Evolutionary conservation across 1,284 basidiomycete genomes (phyloP), one percentile per base, ranked within the genome.

Genomic region (Cutaneotrichosporon mucoides): DNA sequence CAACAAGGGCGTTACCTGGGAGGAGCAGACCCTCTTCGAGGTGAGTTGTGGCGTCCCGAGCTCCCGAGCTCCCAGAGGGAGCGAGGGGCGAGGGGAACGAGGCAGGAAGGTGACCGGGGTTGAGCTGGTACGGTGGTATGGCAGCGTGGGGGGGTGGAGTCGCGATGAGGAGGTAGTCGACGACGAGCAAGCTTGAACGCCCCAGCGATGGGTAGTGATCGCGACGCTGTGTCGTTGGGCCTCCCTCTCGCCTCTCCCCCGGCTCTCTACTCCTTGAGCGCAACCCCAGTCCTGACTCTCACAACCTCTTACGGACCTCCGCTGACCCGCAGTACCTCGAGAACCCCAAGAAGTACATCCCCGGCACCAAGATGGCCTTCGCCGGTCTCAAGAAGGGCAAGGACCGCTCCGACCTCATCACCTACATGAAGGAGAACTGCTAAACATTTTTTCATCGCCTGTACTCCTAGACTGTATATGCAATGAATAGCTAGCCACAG

Each of bases 341-440:
- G 74, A 68, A 59, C 54, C 56, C 37, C 52, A 53, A 62, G 4
- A 61, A 90, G 88, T 92, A 92, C 83, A 95, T 95, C 70, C 91
- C 92, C 47, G 92, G 70, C 56, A 96, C 92, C 61, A 95, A 95
- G 84, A 95, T 95, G 93, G 92, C 92, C 63, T 97, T 96, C 71
- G 92, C 93, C 67, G 93, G 93, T 72, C 82, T 97, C 76, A 96
- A 96, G 87, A 96, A 96, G 85, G 89, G 90, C 40, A 92, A 92
- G 84, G 93, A 96, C 80, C 87, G 92, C 80, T 89, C 87, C 79
- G 90, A 95, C 82, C 86, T 95, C 50, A 71, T 78, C 63, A 66
- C 73, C 61, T 69, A 70, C 65, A 67, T 76, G 50, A 67, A 59
- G 38, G 66, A 73, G 63, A 54, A 69, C 73, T 73, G 47, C 55